Evolutionary conservation across 2,329 filamentous ascomycete species (phyloP).

Genomic region (Alternaria solani): DNA sequence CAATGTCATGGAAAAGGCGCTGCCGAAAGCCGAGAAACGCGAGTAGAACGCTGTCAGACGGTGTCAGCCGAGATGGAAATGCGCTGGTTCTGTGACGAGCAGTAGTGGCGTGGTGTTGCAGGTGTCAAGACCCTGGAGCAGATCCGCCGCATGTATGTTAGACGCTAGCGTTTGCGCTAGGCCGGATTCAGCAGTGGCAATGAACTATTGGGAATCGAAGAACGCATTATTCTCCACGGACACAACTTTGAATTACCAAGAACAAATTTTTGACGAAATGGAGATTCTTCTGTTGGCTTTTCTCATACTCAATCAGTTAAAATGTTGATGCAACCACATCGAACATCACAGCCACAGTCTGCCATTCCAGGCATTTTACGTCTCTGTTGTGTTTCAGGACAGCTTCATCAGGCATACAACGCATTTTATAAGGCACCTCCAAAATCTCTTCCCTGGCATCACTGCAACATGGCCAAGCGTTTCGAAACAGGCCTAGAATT

Average conservation of each 20-base stretch:
- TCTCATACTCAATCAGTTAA: not conserved
- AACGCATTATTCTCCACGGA: not conserved
- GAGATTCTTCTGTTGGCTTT: not conserved
- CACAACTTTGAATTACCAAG: not conserved
- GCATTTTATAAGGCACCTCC: not conserved
- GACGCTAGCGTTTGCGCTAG: constrained; percentile 21
- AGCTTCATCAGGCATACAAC: constrained; percentile 16
- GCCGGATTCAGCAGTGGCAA: constrained; percentile 14
- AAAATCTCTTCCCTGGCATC: constrained; percentile 9
- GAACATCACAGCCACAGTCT: constrained; percentile 7
- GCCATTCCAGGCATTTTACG: constrained; percentile 26
- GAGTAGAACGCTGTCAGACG: constrained; percentile 11
- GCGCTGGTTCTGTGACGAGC: constrained; percentile 9
- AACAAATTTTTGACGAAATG: not conserved
- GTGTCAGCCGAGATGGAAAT: constrained; percentile 14
- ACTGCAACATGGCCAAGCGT: constrained; percentile 7
- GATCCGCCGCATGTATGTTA: constrained; percentile 31
- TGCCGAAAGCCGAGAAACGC: constrained; percentile 17
- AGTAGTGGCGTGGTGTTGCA: constrained; percentile 30
- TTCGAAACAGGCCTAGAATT: constrained; percentile 5
- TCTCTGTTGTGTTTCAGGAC: constrained; percentile 34
- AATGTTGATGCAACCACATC: not conserved
- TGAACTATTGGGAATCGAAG: constrained; percentile 17
- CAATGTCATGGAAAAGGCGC: constrained; percentile 23
- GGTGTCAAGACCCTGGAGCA: constrained; percentile 24